Base-by-base conservation (phyloP, 2,329 filamentous ascomycete genomes). In the Sporothrix dimorphospora region DNA sequence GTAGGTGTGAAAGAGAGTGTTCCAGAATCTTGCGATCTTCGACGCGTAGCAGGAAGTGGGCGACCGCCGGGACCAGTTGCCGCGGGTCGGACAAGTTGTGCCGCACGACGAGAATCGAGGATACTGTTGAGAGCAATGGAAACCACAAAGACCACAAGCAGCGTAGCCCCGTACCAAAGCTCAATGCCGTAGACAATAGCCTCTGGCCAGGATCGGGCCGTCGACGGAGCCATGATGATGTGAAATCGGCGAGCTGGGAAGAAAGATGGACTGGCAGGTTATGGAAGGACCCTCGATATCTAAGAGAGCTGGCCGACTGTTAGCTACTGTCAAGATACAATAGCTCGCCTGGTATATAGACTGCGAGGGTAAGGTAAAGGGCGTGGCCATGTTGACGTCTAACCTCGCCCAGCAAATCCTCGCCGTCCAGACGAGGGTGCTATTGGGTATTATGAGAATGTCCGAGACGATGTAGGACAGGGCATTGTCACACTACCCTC, bases 31-130 rank as follows among this genome's bases (percentile, higher is more conserved):
- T 86, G 80, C 82, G 84, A 82, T 79, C 83, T 84, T 72, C 84
- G 89, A 79, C 90, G 92, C 73, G 85, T 88, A 67, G 85, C 79
- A n/a, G 94, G 94, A 70, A 98, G 84, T 45, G 94, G 94, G 80
- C 97, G 94, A 76, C 94, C 95, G 71, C 93, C 94, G 1, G 94
- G 94, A n/a, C 94, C 94, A 70, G 86, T 90, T 75, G 88, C 81
- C 42, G 81, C 84, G 27, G 85, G 86, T 69, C 81, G 80, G 27
- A 83, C 78, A 47, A 83, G 78, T 74, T 85, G 82, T 49, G 86
- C 85, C 72, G 84, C 83, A 70, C 83, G 85, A 75, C 83, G 84
- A 40, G 85, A 83, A 71, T 83, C 84, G 78, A 85, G 80, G 55
- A 89, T 82, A 77, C 86, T 88, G 79, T 88, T 85, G 74, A 84